Evolutionary conservation across 495 filamentous ascomycete species (phyloP).

Genomic region (Cairneyella variabilis): DNA sequence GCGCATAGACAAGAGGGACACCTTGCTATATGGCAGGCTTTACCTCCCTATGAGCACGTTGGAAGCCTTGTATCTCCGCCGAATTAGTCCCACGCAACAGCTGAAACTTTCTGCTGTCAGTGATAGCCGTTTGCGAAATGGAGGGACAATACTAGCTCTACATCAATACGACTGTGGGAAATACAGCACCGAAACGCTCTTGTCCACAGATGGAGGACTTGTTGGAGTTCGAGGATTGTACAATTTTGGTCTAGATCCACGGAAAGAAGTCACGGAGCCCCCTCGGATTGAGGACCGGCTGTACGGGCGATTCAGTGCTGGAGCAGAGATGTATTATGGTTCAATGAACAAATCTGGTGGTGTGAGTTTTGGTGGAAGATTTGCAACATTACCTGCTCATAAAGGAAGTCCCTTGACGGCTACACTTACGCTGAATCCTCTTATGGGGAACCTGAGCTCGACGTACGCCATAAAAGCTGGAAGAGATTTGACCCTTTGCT

Average conservation of each 20-base stretch:
- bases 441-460: conserved; percentile 87
- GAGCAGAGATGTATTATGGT: conserved; percentile 94
- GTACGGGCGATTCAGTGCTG: conserved; percentile 69
- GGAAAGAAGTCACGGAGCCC: conserved; percentile 31
- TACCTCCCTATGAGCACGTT: conserved; percentile 81
- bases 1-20: conserved; percentile 46
- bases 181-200: conserved; percentile 86
- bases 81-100: conserved; percentile 74
- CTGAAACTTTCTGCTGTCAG: conserved; percentile 80
- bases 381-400: conserved; percentile 85
- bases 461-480: conserved; percentile 88
- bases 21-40: conserved; percentile 82
- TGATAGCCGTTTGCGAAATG: conserved; percentile 66
- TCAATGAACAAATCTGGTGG: conserved; percentile 87
- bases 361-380: conserved; percentile 71
- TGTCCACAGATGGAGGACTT: conserved; percentile 86
- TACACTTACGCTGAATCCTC: conserved; percentile 83
- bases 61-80: conserved; percentile 81
- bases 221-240: conserved; percentile 86
- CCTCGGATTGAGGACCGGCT: conserved; percentile 39
- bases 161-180: conserved; percentile 85
- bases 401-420: conserved; percentile 85
- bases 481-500: conserved; percentile 75
- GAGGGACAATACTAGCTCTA: conserved; percentile 72
- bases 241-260: conserved; percentile 86